These are phyloP conservation scores for Apium graveolens DNA, from an alignment of 129 eudicot genomes.

Conservation along the genomic window DNA sequence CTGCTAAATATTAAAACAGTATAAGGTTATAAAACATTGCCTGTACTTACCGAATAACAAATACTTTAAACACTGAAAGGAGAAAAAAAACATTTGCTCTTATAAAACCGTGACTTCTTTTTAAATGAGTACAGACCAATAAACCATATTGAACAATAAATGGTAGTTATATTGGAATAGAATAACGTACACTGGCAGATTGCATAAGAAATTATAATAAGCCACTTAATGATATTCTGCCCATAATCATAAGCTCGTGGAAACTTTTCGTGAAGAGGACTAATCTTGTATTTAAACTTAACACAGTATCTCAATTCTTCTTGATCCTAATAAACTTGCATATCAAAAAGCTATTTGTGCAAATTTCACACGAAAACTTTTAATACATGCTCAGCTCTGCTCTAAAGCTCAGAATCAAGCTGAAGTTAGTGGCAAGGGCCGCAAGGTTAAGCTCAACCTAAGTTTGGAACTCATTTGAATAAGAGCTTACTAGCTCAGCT, in stretches of 20 bases:
- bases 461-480: background rate
- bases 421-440: too few relatives aligned
- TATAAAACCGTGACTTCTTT: background rate
- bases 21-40: background rate
- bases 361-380: background rate
- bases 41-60: background rate
- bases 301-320: background rate
- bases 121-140: background rate
- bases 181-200: background rate
- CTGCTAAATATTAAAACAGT: background rate
- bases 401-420: too few relatives aligned
- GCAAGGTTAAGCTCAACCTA: background rate
- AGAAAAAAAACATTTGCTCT: background rate
- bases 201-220: background rate
- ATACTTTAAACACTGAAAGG: background rate
- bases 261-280: background rate
- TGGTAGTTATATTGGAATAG: background rate
- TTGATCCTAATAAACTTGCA: too few relatives aligned
- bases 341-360: too few relatives aligned
- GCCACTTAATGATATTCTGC: background rate
- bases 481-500: background rate
- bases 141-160: background rate
- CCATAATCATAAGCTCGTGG: background rate
- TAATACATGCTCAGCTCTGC: background rate
- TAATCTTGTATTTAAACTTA: background rate